Base-by-base conservation (phyloP, 176 grass and related monocot genomes). In the Carex littledalei region DNA sequence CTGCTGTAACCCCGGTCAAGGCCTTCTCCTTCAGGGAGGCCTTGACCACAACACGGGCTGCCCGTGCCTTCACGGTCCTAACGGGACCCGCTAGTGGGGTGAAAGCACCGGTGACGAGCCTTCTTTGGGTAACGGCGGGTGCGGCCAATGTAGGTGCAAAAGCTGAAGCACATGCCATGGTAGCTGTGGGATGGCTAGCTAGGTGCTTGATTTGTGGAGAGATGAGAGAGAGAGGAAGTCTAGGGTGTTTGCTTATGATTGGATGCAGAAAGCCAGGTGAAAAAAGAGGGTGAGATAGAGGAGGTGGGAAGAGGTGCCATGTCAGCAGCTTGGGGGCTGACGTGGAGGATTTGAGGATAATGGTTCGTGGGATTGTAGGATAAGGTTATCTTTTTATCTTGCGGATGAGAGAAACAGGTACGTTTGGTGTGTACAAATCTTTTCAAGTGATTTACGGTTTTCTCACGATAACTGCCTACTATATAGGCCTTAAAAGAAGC, bases 351-450 rank as follows among this genome's bases (percentile, higher is more conserved):
- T 75, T 68, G 10, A 3, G 74, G 73, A 80, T 74, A 58, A 49
- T 82, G 63, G 55, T 87, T 66, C 21, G 86, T 60, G 79, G 78
- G 21, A 20, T 73, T 45, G 32, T 24, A 32, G 69, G 84, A 86
- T 87, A 87, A 63, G 78, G 77, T 87, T 87, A 87, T 87, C 86
- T 82, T 80, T 69, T 80, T 69, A 77, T 86, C 77, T 68, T 67
- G 81, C 21, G 81, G 63, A 83, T 83, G 79, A 83, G 81, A 69
- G 81, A 83, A 31, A 52, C 11, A 83, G 39, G 45, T 14, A 67
- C 58, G 3, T 37, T 39, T 5, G 16, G 12, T 47, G 13, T 65
- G 22, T 39, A n/a, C 9, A 67, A 43, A 24, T 49, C 63, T 65
- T 53, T 81, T 41, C 8, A n/a, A 81, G 79, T 63, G 57, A 81